phyloP scores from a whole-genome alignment of 2,329 filamentous ascomycete species.

The Fusarium avenaceum region DNA sequence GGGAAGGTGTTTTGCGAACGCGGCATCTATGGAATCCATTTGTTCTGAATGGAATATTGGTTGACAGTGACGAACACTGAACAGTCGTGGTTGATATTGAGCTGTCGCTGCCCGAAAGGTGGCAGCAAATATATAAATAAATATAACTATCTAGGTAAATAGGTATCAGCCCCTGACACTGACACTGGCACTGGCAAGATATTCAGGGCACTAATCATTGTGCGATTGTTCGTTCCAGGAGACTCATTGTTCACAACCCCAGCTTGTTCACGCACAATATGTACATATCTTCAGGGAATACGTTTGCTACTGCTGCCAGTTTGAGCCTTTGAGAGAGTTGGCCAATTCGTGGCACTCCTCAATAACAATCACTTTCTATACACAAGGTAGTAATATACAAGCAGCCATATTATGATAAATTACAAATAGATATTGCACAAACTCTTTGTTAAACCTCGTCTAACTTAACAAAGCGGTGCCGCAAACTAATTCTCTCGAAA shows the following conservation, averaged over 20 bases:
- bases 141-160: not conserved
- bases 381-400: not conserved
- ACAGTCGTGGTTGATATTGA: not conserved
- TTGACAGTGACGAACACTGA: constrained; percentile 4
- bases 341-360: not conserved
- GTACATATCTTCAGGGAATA: no score
- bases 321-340: no score
- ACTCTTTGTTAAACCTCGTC: constrained; percentile 21
- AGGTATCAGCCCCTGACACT: not conserved
- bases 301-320: no score
- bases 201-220: not conserved
- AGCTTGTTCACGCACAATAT: no score
- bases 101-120: not conserved
- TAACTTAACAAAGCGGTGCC: constrained; percentile 25
- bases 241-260: not conserved
- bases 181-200: no score
- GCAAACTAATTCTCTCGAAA: constrained; percentile 16
- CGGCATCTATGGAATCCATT: constrained; percentile 2
- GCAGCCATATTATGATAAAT: constrained; percentile 1
- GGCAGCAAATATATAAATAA: not conserved
- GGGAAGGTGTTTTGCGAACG: not conserved
- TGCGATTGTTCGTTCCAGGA: not conserved
- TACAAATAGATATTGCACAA: not conserved
- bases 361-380: not conserved
- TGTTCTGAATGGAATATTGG: constrained; percentile 11